Percentiles rank a stretch among this genome's conserved stretches.
Conservation (phyloP, 495 filamentous ascomycete species). For the Pyronema omphalodes region DNA sequence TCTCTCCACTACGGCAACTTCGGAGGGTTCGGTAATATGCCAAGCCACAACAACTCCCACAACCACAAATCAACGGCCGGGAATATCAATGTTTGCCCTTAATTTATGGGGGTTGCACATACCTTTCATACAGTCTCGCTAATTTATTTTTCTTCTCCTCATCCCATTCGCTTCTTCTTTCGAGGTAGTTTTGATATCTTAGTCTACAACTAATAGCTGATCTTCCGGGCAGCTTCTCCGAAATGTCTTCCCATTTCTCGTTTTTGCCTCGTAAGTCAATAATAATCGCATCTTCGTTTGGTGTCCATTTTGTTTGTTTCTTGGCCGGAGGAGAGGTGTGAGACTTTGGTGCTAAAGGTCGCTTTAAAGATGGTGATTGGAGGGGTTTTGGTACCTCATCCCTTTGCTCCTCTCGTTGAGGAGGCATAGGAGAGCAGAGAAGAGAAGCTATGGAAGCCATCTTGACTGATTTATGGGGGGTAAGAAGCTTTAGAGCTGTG, state of each 20-base stretch:
- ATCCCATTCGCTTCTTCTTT: conserved; percentile 79
- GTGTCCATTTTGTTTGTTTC: conserved; percentile 90
- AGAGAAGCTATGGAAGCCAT: conserved; percentile 21
- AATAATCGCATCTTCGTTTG: conserved; percentile 75
- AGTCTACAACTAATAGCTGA: conserved; percentile 85
- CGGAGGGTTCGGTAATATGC: neutral
- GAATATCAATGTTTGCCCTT: conserved; percentile 13
- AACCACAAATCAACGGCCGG: conserved; percentile 4
- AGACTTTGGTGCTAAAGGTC: conserved; percentile 32
- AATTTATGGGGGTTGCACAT: conserved; percentile 23
- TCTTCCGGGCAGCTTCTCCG: conserved; percentile 68
- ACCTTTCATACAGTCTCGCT: conserved; percentile 89
- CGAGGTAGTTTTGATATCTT: conserved; percentile 95
- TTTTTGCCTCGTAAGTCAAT: conserved; percentile 72
- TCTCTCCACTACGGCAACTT: neutral
- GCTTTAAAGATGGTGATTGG: conserved; percentile 15
- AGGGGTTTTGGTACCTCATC: conserved; percentile 2
- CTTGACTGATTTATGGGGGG: neutral
- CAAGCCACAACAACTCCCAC: neutral
- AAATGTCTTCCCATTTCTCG: conserved; percentile 99
- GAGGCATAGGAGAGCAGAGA: conserved; percentile 18
- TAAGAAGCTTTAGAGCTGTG: neutral
- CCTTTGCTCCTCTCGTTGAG: conserved; percentile 13
- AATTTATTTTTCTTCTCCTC: conserved; percentile 96
- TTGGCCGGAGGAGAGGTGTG: conserved; percentile 60